phyloP scores from a whole-genome alignment of 106 monocot genomes.

The Dendrobium officinale region DNA sequence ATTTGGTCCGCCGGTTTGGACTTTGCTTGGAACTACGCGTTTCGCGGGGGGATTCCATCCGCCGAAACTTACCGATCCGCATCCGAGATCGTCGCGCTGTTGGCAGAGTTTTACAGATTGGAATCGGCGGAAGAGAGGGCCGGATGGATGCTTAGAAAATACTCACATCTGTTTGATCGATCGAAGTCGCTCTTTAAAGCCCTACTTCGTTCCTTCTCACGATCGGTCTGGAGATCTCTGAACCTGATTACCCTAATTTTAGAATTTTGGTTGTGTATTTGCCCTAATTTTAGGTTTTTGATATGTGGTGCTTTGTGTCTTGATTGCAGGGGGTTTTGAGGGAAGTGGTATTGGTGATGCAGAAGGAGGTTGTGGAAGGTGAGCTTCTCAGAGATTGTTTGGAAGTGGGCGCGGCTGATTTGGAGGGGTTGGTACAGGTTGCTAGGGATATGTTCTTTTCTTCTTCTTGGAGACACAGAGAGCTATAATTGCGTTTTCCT shows the following conservation, averaged over 20 bases:
- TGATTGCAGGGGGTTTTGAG: constrained; percentile 56
- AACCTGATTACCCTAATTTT: neutral
- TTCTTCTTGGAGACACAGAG: neutral
- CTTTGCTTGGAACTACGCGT: constrained; percentile 72
- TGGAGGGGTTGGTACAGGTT: constrained; percentile 52
- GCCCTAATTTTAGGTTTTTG: neutral
- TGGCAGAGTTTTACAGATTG: constrained; percentile 26
- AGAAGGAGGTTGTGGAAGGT: constrained; percentile 67
- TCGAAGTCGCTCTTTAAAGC: constrained; percentile 24
- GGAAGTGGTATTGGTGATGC: constrained; percentile 58
- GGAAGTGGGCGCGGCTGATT: constrained; percentile 59
- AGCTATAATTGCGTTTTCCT: constrained; percentile 13
- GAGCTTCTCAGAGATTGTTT: constrained; percentile 69
- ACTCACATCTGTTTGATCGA: constrained; percentile 16
- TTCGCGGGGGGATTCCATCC: constrained; percentile 19
- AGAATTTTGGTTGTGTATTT: neutral
- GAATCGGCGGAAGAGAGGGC: constrained; percentile 32
- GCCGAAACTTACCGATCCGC: constrained; percentile 27
- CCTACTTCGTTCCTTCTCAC: constrained; percentile 41
- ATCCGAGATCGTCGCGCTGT: constrained; percentile 14
- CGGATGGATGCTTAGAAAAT: constrained; percentile 39
- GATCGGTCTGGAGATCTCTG: constrained; percentile 32
- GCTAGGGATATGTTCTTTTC: constrained; percentile 43
- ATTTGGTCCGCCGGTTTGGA: constrained; percentile 66
- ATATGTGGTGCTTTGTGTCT: neutral